These are phyloP conservation scores for Colletotrichum theobromicola DNA, from an alignment of 2,329 filamentous ascomycete genomes.

Conservation along the genomic window DNA sequence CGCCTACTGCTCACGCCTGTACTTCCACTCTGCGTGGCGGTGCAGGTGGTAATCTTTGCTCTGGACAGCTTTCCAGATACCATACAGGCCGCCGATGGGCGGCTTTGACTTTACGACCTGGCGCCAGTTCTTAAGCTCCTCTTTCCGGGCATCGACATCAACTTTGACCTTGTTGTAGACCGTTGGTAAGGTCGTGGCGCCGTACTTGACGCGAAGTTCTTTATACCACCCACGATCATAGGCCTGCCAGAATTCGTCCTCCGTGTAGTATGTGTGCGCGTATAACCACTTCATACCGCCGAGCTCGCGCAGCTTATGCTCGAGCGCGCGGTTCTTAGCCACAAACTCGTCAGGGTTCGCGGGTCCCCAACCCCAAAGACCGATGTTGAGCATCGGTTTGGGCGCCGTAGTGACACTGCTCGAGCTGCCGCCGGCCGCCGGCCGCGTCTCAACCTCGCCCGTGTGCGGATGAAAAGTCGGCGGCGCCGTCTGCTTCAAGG, in stretches of 20 bases:
- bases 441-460: conserved; percentile 34
- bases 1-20: conserved; percentile 36
- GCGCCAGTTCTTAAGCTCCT: conserved; percentile 41
- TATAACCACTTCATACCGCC: conserved; percentile 88
- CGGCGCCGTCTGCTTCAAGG: conserved; percentile 51
- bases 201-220: conserved; percentile 64
- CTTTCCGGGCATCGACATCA: conserved; percentile 49
- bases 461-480: conserved; percentile 64
- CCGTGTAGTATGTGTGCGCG: conserved; percentile 83
- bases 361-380: conserved; percentile 83
- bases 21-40: conserved; percentile 59
- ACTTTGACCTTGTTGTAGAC: conserved; percentile 76
- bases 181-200: conserved; percentile 64
- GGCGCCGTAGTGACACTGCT: conserved; percentile 1
- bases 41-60: conserved; percentile 63
- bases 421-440: neutral
- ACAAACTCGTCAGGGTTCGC: conserved; percentile 64
- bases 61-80: conserved; percentile 63
- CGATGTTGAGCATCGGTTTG: conserved; percentile 63
- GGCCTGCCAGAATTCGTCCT: conserved; percentile 71
- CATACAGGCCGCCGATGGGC: conserved; percentile 65
- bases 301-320: conserved; percentile 70
- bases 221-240: conserved; percentile 69
- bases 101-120: conserved; percentile 51
- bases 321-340: conserved; percentile 71